These are phyloP conservation scores for Vanderwaltozyma verrucispora DNA, from an alignment of 805 yeast genomes.

Conservation along the genomic window DNA sequence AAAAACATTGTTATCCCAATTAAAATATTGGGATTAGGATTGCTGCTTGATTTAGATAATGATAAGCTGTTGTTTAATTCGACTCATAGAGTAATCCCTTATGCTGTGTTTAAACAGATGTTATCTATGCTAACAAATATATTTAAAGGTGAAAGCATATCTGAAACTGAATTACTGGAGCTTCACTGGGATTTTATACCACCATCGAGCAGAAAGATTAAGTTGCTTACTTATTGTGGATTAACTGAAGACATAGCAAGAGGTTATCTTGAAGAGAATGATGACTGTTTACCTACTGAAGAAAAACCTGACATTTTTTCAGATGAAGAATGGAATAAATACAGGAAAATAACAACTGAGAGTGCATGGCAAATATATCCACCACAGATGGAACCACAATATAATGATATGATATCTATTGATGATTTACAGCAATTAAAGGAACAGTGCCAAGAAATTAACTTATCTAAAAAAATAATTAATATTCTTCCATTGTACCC, in stretches of 20 bases:
- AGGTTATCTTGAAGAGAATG: conserved; percentile 22
- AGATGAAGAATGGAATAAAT: conserved; percentile 27
- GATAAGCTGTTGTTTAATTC: conserved; percentile 18
- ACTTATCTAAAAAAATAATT: conserved; percentile 34
- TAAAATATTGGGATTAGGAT: conserved; percentile 14
- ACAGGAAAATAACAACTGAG: conserved; percentile 3
- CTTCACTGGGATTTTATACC: conserved; percentile 24
- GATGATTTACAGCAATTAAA: conserved; percentile 34
- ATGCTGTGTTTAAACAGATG: conserved; percentile 36
- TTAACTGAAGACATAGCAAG: conserved; percentile 24
- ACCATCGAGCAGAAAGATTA: conserved; percentile 17
- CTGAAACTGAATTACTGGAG: conserved; percentile 12
- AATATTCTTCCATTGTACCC: conserved; percentile 37
- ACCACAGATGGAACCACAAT: conserved; percentile 31
- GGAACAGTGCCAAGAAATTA: conserved; percentile 25
- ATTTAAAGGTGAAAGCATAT: conserved; percentile 25
- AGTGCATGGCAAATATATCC: conserved; percentile 22
- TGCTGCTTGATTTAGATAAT: conserved; percentile 14
- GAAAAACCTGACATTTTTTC: conserved; percentile 15
- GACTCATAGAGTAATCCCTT: conserved; percentile 25
- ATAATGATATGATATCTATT: conserved; percentile 28
- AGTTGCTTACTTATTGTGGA: conserved; percentile 20
- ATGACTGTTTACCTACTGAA: conserved; percentile 26
- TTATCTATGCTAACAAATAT: conserved; percentile 36
- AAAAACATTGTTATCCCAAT: conserved; percentile 14